A percentile compares a stretch with the other conserved stretches of the same genome.
These are phyloP conservation scores for Lachancea waltii DNA, from an alignment of 805 yeast genomes.

Conservation along the genomic window DNA sequence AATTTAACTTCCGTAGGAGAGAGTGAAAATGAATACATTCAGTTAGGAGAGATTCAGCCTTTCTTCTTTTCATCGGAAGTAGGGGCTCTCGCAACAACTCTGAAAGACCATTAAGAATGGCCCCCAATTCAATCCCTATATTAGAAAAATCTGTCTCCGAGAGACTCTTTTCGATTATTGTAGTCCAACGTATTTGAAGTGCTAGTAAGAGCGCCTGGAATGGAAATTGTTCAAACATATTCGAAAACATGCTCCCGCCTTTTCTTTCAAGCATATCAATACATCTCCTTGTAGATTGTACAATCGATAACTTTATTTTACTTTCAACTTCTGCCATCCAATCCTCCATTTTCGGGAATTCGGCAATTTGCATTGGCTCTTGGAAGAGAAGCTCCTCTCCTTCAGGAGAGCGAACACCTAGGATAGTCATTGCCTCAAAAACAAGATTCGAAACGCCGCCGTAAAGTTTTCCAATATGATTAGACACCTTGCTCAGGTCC, in stretches of 20 bases:
- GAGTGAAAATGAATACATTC: conserved; percentile 59
- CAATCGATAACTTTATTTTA: conserved; percentile 45
- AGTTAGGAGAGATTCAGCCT: conserved; percentile 54
- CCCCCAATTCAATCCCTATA: not conserved
- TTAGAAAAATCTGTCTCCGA: not conserved
- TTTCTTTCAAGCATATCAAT: conserved; percentile 18
- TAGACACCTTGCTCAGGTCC: conserved; percentile 42
- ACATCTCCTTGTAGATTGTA: conserved; percentile 32
- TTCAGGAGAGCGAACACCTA: conserved; percentile 53
- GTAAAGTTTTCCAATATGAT: conserved; percentile 66
- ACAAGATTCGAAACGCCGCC: conserved; percentile 48
- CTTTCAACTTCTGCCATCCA: conserved; percentile 59
- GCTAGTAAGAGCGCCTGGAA: conserved; percentile 52
- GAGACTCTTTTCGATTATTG: not conserved
- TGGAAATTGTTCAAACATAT: conserved; percentile 37
- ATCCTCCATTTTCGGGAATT: conserved; percentile 43
- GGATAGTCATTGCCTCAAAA: conserved; percentile 34
- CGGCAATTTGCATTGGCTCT: conserved; percentile 39
- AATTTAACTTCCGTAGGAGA: conserved; percentile 25
- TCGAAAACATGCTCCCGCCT: conserved; percentile 13
- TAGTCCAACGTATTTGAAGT: conserved; percentile 53
- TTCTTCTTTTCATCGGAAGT: conserved; percentile 21
- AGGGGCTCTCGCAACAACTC: not conserved
- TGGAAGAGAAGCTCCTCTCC: conserved; percentile 49
- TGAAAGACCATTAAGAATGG: not conserved